Evolutionary conservation across 2,329 filamentous ascomycete species (phyloP), one percentile per base, ranked within the genome.

Genomic region (Stromatinia cepivora): DNA sequence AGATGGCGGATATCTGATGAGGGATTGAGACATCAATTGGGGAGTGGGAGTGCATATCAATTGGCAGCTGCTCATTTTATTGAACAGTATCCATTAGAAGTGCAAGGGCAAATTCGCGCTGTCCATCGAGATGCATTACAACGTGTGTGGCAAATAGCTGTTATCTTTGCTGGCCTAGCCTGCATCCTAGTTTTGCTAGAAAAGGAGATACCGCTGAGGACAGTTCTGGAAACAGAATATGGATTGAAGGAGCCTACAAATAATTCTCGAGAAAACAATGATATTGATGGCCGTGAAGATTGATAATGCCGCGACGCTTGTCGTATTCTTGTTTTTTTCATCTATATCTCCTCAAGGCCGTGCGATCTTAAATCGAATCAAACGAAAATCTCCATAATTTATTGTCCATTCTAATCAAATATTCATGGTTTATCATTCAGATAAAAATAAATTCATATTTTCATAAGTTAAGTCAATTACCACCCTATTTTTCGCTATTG

Each of bases 201-300:
- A 36, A 62, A 53, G 31, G n/a, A 66, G 8, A 59, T 67, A 15
- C 8, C 28, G 22, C 28, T 63, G 11, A 17, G 58, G 25, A 69
- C 65, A 17, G 42, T 45, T 45, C n/a, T 45, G 17, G 46, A 48
- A 6, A 22, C 46, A 5, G 46, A 48, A n/a, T 48, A 20, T 48
- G 46, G 46, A 48, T 8, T n/a, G 6, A 22, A 48, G 11, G 42
- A 36, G 10, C 6, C 34, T 36, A 5, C 34, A 8, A 36, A 7
- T 1, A 9, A 36, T 17, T 3, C 8, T 1, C 42, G 17, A n/a
- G 20, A 48, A n/a, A 6, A 22, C 3, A 34, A 34, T 34, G 4
- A 17, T 28, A 3, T 56, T 28, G 3, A 54, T 1, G 6, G 31
- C 8, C 9, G 11, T 13, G 6, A 17, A 9, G 42, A 45, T 45